Evolutionary conservation across 768 basidiomycete genomes (phyloP).

Genomic region (Pulveroboletus sp.): DNA sequence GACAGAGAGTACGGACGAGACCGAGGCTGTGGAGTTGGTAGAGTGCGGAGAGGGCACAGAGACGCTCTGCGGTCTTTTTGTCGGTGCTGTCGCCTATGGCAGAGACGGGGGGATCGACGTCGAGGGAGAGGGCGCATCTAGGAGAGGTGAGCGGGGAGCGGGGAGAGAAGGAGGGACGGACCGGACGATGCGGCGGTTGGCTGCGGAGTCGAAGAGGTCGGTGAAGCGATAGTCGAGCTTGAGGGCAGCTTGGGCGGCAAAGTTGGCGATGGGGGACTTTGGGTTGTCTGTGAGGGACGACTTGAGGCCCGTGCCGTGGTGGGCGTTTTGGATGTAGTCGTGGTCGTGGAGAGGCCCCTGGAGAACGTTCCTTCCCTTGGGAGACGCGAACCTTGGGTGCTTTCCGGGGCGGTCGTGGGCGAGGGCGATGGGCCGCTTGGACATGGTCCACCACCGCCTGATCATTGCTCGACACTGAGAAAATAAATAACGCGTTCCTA

Average conservation of each 20-base stretch:
- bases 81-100: conserved; percentile 59
- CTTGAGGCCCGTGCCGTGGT: conserved; percentile 24
- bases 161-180: conserved; percentile 2
- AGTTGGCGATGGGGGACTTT: conserved; percentile 51
- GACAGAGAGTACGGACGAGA: conserved; percentile 47
- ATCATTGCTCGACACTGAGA: background rate
- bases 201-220: conserved; percentile 11
- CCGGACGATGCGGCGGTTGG: conserved; percentile 20
- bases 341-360: conserved; percentile 37
- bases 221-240: conserved; percentile 15
- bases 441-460: background rate
- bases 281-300: conserved; percentile 39
- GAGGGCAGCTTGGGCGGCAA: conserved; percentile 14
- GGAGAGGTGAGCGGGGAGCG: conserved; percentile 4
- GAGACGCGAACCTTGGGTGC: conserved; percentile 6
- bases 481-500: background rate
- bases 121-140: conserved; percentile 26
- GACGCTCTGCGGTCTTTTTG: conserved; percentile 63
- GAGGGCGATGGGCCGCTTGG: conserved; percentile 13
- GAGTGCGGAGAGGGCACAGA: conserved; percentile 73
- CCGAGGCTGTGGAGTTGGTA: conserved; percentile 63
- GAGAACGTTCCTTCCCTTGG: background rate
- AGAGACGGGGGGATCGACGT: conserved; percentile 36
- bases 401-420: conserved; percentile 14
- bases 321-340: conserved; percentile 28